A percentile compares a stretch with the other conserved stretches of the same genome.
Evolutionary conservation across 1,284 basidiomycete species (phyloP).

Genomic region (Moniliophthora roreri): DNA sequence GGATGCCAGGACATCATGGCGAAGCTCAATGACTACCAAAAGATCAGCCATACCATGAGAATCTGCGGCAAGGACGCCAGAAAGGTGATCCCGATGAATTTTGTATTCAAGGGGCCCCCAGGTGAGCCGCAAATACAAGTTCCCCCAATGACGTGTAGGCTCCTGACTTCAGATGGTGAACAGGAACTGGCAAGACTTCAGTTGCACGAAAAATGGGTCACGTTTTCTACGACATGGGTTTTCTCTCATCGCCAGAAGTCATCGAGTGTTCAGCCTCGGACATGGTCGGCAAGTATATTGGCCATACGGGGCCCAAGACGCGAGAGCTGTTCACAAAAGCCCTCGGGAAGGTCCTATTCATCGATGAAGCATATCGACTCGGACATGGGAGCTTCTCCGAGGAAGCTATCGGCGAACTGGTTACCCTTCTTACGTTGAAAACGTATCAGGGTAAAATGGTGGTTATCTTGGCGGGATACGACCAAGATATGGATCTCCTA

Average conservation of each 20-base stretch:
- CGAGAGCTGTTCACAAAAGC: conserved; percentile 56
- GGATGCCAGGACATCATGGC: conserved; percentile 54
- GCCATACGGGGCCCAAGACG: conserved; percentile 68
- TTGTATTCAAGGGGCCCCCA: conserved; percentile 72
- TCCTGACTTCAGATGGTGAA: background rate
- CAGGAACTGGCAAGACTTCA: conserved; percentile 53
- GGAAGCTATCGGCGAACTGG: conserved; percentile 68
- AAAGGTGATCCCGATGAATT: conserved; percentile 59
- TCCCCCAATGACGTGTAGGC: background rate
- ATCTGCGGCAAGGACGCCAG: conserved; percentile 40
- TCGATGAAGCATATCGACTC: conserved; percentile 67
- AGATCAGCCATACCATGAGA: conserved; percentile 46
- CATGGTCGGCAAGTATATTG: conserved; percentile 64
- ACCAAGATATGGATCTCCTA: conserved; percentile 61
- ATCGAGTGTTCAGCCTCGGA: conserved; percentile 67
- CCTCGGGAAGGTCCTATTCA: conserved; percentile 61
- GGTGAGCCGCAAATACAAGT: conserved; percentile 35
- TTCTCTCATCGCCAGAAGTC: conserved; percentile 51
- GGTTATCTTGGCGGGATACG: conserved; percentile 68
- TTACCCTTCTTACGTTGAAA: conserved; percentile 57
- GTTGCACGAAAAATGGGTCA: conserved; percentile 52
- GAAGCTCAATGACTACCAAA: conserved; percentile 51
- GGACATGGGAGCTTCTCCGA: conserved; percentile 60
- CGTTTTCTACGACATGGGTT: conserved; percentile 68
- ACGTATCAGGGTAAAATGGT: conserved; percentile 56